These are phyloP conservation scores for Triticum monococcum DNA, from an alignment of 176 grass and related monocot genomes.

Conservation along the genomic window DNA sequence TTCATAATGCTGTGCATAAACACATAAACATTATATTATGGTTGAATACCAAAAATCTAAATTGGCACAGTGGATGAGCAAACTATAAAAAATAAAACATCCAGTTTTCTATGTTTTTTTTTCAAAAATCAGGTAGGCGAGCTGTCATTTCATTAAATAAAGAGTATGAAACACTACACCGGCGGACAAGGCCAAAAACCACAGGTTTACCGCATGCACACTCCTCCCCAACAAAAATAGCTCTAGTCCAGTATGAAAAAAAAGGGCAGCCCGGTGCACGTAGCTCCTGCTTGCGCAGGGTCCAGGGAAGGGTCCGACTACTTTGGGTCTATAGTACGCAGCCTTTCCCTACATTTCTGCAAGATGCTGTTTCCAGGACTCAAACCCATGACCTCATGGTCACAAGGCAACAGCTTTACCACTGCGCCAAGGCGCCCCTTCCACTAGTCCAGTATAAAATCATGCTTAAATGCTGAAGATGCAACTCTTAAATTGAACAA, in stretches of 20 bases:
- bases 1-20: slow-evolving; percentile 70
- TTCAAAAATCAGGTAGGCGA: background rate
- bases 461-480: slow-evolving; percentile 6
- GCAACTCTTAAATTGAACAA: background rate
- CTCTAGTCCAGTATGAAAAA: too few relatives aligned
- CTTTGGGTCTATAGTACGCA: too few relatives aligned
- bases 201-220: background rate
- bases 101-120: background rate
- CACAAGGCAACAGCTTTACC: too few relatives aligned
- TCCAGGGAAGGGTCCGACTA: too few relatives aligned
- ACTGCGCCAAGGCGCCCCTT: too few relatives aligned
- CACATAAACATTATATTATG: slow-evolving; percentile 5
- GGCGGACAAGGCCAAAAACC: background rate
- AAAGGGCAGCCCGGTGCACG: too few relatives aligned
- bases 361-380: too few relatives aligned
- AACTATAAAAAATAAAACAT: background rate
- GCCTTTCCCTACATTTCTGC: too few relatives aligned
- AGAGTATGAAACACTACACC: background rate
- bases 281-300: too few relatives aligned
- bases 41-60: background rate
- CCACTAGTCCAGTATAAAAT: background rate
- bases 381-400: too few relatives aligned
- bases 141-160: background rate
- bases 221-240: background rate
- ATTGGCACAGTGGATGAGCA: background rate